Evolutionary conservation across 495 filamentous ascomycete species (phyloP), one percentile per base, ranked within the genome.

Genomic region (Daldinia vernicosa): DNA sequence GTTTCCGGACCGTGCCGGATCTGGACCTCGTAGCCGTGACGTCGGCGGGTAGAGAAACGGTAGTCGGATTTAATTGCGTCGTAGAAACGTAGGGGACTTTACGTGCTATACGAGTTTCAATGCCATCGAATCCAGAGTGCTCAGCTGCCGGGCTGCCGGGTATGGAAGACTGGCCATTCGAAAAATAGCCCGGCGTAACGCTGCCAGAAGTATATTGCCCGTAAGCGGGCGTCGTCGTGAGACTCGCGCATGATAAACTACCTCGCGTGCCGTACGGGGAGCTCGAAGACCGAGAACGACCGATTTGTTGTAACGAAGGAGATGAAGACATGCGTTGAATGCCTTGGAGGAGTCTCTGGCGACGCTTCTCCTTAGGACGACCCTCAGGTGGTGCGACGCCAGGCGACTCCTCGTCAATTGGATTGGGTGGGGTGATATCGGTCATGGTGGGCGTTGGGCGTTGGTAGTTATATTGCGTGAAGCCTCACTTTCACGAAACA

Each of bases 321-420:
- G 91, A 93, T 2, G 95, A 98, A 15, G 94, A 92, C 65, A 98
- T 95, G 45, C 93, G 91, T 72, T 96, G 90, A 54, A 99, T 85
- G 54, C 88, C 89, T 66, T 93, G 89, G 22, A 97, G 80, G 43
- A 98, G 81, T 57, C 89, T 89, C 62, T 89, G 88, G 33, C 92
- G 87, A 24, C 92, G 90, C 77, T 89, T 93, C 53, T 89, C 83
- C 79, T 92, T 95, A 7, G 80, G 79, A 11, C 83, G 82, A 45
- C 79, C 80, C 40, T 89, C 88, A 58, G 85, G 50, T 39, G 68
- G 68, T 26, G 62, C 60, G 67, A 39, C 30, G 26, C 39, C 32
- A 22, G 65, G 58, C 35, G 61, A 70, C 63, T 66, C 69, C 51
- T 77, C 72, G 60, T 63, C 68, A 24, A 67, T 67, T 26, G 70